Evolutionary conservation across 441 rosid genomes (phyloP), one percentile per base, ranked within the genome.

Genomic region (Erodium trifolium): DNA sequence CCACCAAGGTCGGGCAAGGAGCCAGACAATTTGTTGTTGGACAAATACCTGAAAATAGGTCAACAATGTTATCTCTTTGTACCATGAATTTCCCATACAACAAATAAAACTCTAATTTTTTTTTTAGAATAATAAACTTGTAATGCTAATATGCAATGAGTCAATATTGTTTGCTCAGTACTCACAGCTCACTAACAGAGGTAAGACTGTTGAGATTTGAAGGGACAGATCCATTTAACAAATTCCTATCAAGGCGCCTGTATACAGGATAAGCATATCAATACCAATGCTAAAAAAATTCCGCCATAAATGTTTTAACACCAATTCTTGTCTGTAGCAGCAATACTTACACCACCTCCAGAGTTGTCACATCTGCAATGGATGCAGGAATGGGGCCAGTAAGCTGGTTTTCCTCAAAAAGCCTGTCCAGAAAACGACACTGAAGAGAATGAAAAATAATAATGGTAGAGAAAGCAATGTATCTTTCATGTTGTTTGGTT

Each of bases 171-270:
- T 43, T 43, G 49, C 49, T 43, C 12, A 43, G 49, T 43, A 47
- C 55, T 62, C 31, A 62, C 98, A 94, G 69, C 67, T 84, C 90
- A 0, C 34, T 19, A 68, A 88, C 79, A 29, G 0, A 12, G 9
- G 82, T 76, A 71, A 86, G 96, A 75, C 82, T 81, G 80, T 72
- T 82, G 72, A 92, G 74, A 72, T 67, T 83, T 57, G 69, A 39
- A 59, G 98, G 94, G 62, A 87, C 79, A 65, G 63, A 6, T 29
- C 88, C 92, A 13, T 1, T 71, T 10, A 92, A 70, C 45, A 14
- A 67, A 70, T 94, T 94, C 78, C 82, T 70, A 67, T 90, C 97
- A 49, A 94, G 77, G 29, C 96, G 89, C 31, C 98, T 94, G 84
- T 34, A 27, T 62, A 23, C 70, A 57, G 71, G 67, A 72, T 3